Conservation (phyloP, 176 grass and related monocot species). For the Poa annua region DNA sequence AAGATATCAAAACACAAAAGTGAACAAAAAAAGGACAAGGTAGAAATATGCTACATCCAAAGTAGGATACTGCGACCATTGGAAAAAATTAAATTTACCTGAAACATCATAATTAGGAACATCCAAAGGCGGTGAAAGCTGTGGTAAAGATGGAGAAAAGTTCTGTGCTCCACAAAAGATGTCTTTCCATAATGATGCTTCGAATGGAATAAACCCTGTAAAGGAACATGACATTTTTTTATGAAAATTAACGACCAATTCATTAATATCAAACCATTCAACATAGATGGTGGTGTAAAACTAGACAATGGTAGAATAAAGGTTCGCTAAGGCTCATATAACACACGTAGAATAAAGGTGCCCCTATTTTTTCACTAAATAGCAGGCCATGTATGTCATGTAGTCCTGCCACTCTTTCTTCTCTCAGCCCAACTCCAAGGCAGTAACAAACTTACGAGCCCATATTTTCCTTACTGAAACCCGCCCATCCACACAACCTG, state of each 20-base stretch:
- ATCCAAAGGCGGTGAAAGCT: constrained; percentile 99
- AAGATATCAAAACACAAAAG: constrained; percentile 23
- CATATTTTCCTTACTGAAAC: no score
- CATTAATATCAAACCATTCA: constrained; percentile 10
- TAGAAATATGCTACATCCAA: constrained; percentile 1
- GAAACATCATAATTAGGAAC: constrained; percentile 97
- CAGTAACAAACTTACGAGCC: no score
- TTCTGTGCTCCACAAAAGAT: constrained; percentile 94
- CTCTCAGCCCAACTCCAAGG: no score
- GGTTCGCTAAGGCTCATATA: no score
- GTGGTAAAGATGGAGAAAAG: constrained; percentile 97
- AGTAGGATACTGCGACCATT: constrained; percentile 1
- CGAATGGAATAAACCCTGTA: constrained; percentile 58
- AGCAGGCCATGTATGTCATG: no score
- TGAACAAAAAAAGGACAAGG: neutral
- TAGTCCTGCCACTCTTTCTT: no score
- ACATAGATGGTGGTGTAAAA: neutral
- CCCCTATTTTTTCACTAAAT: no score
- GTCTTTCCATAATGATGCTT: constrained; percentile 93
- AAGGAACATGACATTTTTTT: constrained; percentile 14
- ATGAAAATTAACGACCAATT: neutral
- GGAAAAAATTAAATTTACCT: constrained; percentile 46
- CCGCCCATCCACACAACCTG: no score
- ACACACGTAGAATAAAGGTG: no score
- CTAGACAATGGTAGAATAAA: neutral